A percentile compares a stretch with the other conserved stretches of the same genome.
These are phyloP conservation scores for Fistulinella staudtii DNA, from an alignment of 1,284 basidiomycete species.

Conservation along the genomic window DNA sequence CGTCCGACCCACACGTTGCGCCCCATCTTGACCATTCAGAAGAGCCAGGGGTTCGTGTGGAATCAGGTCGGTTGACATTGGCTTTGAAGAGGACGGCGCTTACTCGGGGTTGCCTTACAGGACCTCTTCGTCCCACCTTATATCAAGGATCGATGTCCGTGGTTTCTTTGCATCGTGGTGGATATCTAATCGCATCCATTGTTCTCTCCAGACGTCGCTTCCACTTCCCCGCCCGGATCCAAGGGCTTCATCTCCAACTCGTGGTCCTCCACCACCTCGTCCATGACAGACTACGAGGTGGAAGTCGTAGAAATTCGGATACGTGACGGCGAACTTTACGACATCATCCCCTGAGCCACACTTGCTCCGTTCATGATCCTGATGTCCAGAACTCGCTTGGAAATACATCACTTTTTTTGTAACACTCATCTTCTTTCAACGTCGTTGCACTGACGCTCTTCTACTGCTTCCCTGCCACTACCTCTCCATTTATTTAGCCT, in stretches of 20 bases:
- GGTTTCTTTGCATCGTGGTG: not conserved
- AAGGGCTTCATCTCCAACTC: constrained; percentile 63
- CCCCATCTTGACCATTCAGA: constrained; percentile 78
- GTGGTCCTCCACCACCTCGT: constrained; percentile 61
- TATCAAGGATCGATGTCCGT: constrained; percentile 77
- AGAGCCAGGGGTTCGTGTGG: constrained; percentile 84
- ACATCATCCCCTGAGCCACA: constrained; percentile 61
- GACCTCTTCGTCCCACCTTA: constrained; percentile 81
- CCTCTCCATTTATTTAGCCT: too few relatives aligned
- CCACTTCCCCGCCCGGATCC: constrained; percentile 71
- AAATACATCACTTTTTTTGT: constrained; percentile 8
- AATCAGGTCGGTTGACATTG: constrained; percentile 57
- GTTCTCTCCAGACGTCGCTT: constrained; percentile 63
- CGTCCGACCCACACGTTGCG: constrained; percentile 59
- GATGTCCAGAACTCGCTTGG: constrained; percentile 10
- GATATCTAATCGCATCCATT: not conserved
- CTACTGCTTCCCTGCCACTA: not conserved
- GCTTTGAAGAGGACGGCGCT: constrained; percentile 2
- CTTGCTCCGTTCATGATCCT: constrained; percentile 1
- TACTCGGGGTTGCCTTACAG: constrained; percentile 35
- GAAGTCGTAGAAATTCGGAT: constrained; percentile 83
- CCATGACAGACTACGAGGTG: constrained; percentile 66
- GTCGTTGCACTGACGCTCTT: constrained; percentile 13
- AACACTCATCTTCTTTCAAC: not conserved
- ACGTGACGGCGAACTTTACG: constrained; percentile 66